Evolutionary conservation across 371 early-diverging fungal genomes (phyloP).

Genomic region (Lichtheimia ornata): DNA sequence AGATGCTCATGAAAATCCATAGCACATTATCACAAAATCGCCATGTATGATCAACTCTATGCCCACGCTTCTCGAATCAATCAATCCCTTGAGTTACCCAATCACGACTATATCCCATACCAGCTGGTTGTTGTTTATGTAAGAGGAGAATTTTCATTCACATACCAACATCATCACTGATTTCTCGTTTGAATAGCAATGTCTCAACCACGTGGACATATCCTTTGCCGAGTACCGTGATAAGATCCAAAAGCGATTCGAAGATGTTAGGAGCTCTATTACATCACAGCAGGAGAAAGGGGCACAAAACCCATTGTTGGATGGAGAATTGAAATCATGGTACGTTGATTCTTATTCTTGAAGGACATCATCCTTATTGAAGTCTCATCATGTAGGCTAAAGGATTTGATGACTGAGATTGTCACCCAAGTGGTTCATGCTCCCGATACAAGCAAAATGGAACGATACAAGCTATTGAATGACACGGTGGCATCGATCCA

Average conservation of each 20-base stretch:
- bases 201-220: constrained; percentile 44
- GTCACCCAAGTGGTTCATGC: not conserved
- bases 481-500: not conserved
- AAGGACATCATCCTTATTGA: not conserved
- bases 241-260: constrained; percentile 49
- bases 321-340: not conserved
- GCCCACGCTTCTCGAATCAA: constrained; percentile 53
- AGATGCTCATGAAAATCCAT: not conserved
- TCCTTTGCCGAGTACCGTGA: constrained; percentile 40
- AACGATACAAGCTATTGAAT: not conserved
- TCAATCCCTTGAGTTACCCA: constrained; percentile 39
- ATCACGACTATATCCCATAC: constrained; percentile 61
- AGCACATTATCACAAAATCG: constrained; percentile 22
- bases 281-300: not conserved
- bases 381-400: not conserved
- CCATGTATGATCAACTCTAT: constrained; percentile 47
- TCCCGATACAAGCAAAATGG: not conserved
- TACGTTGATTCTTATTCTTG: not conserved
- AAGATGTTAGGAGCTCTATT: constrained; percentile 30
- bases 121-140: constrained; percentile 60
- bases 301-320: not conserved
- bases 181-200: constrained; percentile 34
- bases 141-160: not conserved
- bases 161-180: not conserved
- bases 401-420: not conserved